Conservation (phyloP, 108 stramenopile genomes). For the Discostella pseudostelligera region DNA sequence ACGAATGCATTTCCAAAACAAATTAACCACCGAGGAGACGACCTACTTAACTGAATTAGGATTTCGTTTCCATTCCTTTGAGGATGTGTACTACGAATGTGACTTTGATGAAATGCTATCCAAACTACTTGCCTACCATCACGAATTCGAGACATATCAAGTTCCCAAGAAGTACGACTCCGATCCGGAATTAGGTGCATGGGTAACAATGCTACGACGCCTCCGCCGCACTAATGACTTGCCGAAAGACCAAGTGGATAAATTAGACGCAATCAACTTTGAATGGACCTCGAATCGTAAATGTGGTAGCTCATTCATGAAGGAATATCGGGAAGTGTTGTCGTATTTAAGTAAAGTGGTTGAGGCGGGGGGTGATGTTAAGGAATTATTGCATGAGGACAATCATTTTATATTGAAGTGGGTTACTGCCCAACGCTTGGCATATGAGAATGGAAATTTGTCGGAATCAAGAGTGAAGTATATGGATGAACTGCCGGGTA, state of each 20-base stretch:
- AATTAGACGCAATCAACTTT: constrained; percentile 62
- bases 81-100: constrained; percentile 74
- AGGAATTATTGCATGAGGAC: constrained; percentile 20
- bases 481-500: constrained; percentile 54
- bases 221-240: constrained; percentile 44
- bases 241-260: constrained; percentile 50
- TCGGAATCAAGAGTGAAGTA: constrained; percentile 70
- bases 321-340: constrained; percentile 51
- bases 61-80: constrained; percentile 68
- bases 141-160: constrained; percentile 59
- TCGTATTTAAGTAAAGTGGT: constrained; percentile 27
- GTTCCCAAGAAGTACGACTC: constrained; percentile 79
- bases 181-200: constrained; percentile 82
- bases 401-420: constrained; percentile 46
- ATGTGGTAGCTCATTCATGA: constrained; percentile 81
- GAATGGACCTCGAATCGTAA: constrained; percentile 67
- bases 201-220: constrained; percentile 82
- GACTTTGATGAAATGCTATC: constrained; percentile 70
- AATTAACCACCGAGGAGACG: constrained; percentile 56
- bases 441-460: constrained; percentile 53
- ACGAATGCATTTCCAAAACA: constrained; percentile 66
- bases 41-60: constrained; percentile 52
- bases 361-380: constrained; percentile 28
- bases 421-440: constrained; percentile 60
- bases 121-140: constrained; percentile 54